phyloP scores from a whole-genome alignment of 805 yeast species.

The Pichia manshurica region DNA sequence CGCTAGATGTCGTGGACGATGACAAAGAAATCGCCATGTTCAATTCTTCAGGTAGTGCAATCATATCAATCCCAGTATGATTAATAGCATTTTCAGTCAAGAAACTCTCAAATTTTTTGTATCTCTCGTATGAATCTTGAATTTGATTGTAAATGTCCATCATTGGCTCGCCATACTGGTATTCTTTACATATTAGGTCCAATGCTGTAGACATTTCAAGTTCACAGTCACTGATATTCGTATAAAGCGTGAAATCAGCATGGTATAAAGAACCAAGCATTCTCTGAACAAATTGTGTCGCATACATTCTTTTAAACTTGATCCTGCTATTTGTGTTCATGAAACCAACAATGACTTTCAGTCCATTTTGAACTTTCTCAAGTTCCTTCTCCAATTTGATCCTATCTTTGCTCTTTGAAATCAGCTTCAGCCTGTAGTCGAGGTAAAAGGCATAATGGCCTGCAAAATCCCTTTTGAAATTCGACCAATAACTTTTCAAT shows the following conservation, averaged over 20 bases:
- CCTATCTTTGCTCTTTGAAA: conserved; percentile 6
- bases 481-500: not conserved
- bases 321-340: not conserved
- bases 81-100: not conserved
- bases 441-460: conserved; percentile 4
- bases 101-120: not conserved
- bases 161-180: not conserved
- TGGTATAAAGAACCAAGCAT: conserved; percentile 2
- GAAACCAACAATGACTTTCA: not conserved
- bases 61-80: not conserved
- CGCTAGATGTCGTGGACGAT: not conserved
- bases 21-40: not conserved
- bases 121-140: not conserved
- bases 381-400: conserved; percentile 4
- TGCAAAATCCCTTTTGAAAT: conserved; percentile 3
- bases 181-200: not conserved
- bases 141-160: not conserved
- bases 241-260: conserved; percentile 1
- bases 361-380: not conserved
- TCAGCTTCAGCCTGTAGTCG: conserved; percentile 3
- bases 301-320: conserved; percentile 3
- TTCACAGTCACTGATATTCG: conserved; percentile 9
- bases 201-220: not conserved
- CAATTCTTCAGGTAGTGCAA: not conserved
- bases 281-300: not conserved